Percentiles rank a stretch among this genome's conserved stretches.
These are phyloP conservation scores for Eremochloa ophiuroides DNA, from an alignment of 176 grass and related monocot genomes.

Conservation along the genomic window DNA sequence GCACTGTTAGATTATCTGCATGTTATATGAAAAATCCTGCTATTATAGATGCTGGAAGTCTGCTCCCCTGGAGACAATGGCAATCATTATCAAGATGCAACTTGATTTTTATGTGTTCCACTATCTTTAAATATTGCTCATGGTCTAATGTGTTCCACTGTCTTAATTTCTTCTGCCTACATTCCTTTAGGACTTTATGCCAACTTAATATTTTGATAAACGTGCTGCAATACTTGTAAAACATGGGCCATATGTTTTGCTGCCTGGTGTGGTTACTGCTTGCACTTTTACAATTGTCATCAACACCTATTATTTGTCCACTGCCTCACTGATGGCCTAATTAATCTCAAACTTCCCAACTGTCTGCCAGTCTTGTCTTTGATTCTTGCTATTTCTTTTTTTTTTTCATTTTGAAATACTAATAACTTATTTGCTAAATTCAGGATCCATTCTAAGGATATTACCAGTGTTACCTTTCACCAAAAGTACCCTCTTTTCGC, in stretches of 20 bases:
- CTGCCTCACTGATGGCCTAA: neutral
- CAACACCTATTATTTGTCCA: neutral
- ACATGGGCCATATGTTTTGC: neutral
- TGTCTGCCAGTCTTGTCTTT: conserved; percentile 7
- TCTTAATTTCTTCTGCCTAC: neutral
- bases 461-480: conserved; percentile 82
- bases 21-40: neutral
- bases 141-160: neutral
- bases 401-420: neutral
- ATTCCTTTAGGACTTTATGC: neutral
- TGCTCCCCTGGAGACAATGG: neutral
- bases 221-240: neutral
- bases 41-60: neutral
- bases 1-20: neutral
- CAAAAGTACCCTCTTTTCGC: conserved; percentile 86
- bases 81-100: neutral
- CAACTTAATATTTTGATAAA: neutral
- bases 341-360: neutral
- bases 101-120: neutral
- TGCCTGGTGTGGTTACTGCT: neutral
- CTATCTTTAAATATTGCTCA: neutral
- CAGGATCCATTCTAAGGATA: conserved; percentile 86
- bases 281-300: neutral
- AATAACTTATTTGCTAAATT: conserved; percentile 20
- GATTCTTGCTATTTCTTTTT: neutral